Conservation (phyloP, 2,329 filamentous ascomycete genomes). For the Cladosporium sp. region DNA sequence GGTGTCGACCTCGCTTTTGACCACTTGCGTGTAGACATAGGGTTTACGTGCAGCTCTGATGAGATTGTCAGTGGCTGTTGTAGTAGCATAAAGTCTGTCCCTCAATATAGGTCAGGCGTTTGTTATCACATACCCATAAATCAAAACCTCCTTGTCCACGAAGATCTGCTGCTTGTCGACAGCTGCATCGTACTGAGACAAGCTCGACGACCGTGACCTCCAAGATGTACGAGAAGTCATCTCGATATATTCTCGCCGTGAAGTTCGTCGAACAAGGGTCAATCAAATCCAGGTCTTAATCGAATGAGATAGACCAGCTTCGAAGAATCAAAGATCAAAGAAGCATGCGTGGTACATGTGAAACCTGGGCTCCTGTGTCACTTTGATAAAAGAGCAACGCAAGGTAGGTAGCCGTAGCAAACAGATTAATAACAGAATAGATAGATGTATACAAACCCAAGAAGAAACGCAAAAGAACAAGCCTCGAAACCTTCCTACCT, state of each 20-base stretch:
- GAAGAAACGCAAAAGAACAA: not conserved
- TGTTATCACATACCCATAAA: not conserved
- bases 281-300: not conserved
- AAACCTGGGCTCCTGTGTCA: too few relatives aligned
- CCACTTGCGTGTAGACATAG: constrained; percentile 8
- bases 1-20: not conserved
- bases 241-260: not conserved
- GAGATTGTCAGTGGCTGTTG: not conserved
- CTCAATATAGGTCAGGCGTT: not conserved
- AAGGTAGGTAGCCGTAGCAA: not conserved
- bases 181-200: not conserved
- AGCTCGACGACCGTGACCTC: not conserved
- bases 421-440: too few relatives aligned
- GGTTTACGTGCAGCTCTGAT: constrained; percentile 1
- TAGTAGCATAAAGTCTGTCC: too few relatives aligned
- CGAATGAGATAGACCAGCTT: not conserved
- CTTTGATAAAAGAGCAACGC: not conserved
- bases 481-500: not conserved
- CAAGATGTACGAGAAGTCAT: not conserved
- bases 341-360: not conserved
- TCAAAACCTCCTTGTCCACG: not conserved
- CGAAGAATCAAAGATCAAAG: not conserved
- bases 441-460: not conserved
- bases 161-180: not conserved
- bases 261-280: too few relatives aligned